Evolutionary conservation across 192 early-diverging fungal species (phyloP), one percentile per base, ranked within the genome.

Genomic region (Mycoemilia scoparia): DNA sequence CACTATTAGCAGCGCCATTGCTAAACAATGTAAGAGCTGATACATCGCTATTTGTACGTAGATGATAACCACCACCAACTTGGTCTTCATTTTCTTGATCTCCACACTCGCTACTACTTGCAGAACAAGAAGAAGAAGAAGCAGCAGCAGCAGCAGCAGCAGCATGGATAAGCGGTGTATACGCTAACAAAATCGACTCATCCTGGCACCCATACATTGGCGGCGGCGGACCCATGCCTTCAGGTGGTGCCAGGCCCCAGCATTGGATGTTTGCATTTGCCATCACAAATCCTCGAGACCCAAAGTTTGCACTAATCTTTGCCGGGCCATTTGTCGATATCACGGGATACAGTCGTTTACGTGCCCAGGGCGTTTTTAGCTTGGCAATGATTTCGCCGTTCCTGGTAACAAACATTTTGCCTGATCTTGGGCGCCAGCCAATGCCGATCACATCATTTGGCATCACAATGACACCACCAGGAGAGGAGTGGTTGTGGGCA

Each of bases 381-480:
- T 76, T 51, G 47, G 47, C 39, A 24, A 79, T 43, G 28, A 69
- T 64, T 34, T 64, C 67, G 12, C 79, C 79, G 43, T 82, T 82
- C 18, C 77, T 44, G 3, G 76, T 76, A 29, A 79, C 73, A 39
- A 82, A 82, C 17, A 76, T 47, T 18, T 71, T 76, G 24, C 79
- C 79, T 28, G 70, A 70, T 14, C 66, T 49, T 26, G 73, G 76
- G 7, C 74, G 62, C 50, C 74, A 82, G 7, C 76, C 79, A 11
- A 78, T 66, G 20, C 79, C 79, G 24, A 82, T 43, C 2, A 78
- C 73, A 49, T 82, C 79, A 23, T 76, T 50, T 69, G 65, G 38
- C 57, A 46, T 4, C 69, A 62, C 47, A 59, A 65, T 2, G 55
- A 48, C 40, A 51, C 60, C 42, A 52, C 70, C 38, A 47, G 70